Evolutionary conservation across 2,329 filamentous ascomycete species (phyloP), one percentile per base, ranked within the genome.

Genomic region (Botrytis fragariae): DNA sequence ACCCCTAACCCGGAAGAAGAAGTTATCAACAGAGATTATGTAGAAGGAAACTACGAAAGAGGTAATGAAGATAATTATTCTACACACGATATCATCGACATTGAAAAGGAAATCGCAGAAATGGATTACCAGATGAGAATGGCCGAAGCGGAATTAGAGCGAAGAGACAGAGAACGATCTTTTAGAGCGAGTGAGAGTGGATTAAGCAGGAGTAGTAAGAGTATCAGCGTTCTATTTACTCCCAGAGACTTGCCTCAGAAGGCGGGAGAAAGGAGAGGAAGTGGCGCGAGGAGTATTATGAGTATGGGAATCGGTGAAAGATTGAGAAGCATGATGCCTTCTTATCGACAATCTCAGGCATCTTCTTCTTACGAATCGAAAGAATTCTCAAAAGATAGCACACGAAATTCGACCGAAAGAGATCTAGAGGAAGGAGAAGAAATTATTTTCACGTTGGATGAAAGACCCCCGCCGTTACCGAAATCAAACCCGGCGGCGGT

Each of bases 181-280:
- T 59, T 35, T 3, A 29, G 62, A 29, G 14, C 39, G 29, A 68
- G 65, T 57, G 65, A 57, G 25, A 54, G 51, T 68, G 62, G 64
- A 12, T 37, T 72, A 16, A 72, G 70, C 22, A 60, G 61, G 25
- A 68, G 70, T 39, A 68, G 62, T 29, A 72, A 72, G 42, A 72
- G 70, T 14, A 68, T 72, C 9, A 68, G 70, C 14, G 70, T 61
- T 25, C 51, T 68, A 6, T 72, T 72, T 12, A 68, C 37, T 2
- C 62, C 62, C 0, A 18, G 70, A 18, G 39, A 51, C 3, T 25
- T 59, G 1, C 48, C 39, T 0, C 29, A 22, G 3, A 68, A 45
- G 6, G 25, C 32, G 0, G n/a, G 14, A 29, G 48, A 32, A 25
- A 44, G 39, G 5, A 9, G 51, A 20, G 44, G 22, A 48, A 29